Evolutionary conservation across 805 yeast species (phyloP), one percentile per base, ranked within the genome.

Genomic region (Clavispora asparagi): DNA sequence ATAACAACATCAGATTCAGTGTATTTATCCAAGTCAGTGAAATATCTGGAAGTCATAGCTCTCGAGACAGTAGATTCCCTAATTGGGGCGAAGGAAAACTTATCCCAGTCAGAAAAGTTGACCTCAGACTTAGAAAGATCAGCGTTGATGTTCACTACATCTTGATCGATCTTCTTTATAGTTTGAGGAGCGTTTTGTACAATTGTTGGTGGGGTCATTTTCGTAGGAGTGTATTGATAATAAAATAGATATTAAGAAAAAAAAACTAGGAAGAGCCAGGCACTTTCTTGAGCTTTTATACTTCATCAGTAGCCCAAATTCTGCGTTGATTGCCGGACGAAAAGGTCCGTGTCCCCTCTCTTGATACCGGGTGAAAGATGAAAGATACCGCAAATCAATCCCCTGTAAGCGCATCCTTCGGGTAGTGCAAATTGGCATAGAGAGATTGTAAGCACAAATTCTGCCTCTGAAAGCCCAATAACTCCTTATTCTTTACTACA

Each of bases 41-140:
- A 85, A 67, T 85, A 85, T 53, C 91, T 78, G 48, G 70, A 71
- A 38, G 90, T 84, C 91, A 85, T 85, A 30, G 91, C 92, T 50
- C 91, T 76, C 8, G 90, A 82, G 30, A 85, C 91, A 2, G 86
- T 81, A 7, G 88, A 81, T 68, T 85, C 92, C 49, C 90, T 75
- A 57, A 85, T 85, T 46, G 89, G 89, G 12, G 81, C 76, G 65
- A 85, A 85, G 55, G 74, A 67, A 67, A 85, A 85, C 39, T 71
- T 68, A 13, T 81, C 79, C 92, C 92, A 85, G 60, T 82, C 83
- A n/a, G 71, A 71, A 47, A 69, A 68, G 39, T 47, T 51, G 13
- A 64, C 62, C 9, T 61, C 54, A 30, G 59, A 51, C 39, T 61
- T 56, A 13, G 54, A 45, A 19, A 54, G 58, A 16, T 62, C 57